These are phyloP conservation scores for Pichia sp. DNA, from an alignment of 1,139 yeast genomes.

Conservation along the genomic window DNA sequence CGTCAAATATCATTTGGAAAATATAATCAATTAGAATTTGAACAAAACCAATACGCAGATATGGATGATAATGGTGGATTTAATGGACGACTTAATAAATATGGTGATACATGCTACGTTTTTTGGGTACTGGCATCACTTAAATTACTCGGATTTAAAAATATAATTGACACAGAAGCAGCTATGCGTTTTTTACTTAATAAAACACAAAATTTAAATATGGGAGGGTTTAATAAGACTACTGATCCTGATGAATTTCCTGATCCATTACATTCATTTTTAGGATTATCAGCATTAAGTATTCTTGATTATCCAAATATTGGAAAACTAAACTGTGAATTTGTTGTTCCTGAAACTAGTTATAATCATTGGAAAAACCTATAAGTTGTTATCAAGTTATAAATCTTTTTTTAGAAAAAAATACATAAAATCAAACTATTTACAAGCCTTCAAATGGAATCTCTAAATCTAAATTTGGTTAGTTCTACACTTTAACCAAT, in stretches of 20 bases:
- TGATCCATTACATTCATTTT: slow-evolving; percentile 62
- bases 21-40: slow-evolving; percentile 23
- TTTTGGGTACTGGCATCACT: slow-evolving; percentile 81
- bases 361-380: slow-evolving; percentile 16
- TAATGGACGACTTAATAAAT: slow-evolving; percentile 82
- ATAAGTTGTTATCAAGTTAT: not conserved
- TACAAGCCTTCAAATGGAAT: not conserved
- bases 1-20: slow-evolving; percentile 47
- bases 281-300: slow-evolving; percentile 55
- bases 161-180: slow-evolving; percentile 35
- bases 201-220: slow-evolving; percentile 52
- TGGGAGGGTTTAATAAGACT: slow-evolving; percentile 83
- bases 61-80: slow-evolving; percentile 65
- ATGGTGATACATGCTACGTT: slow-evolving; percentile 84
- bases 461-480: too few species aligned
- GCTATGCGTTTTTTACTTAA: slow-evolving; percentile 46
- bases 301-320: slow-evolving; percentile 31
- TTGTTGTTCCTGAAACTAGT: slow-evolving; percentile 28
- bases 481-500: slow-evolving; percentile 48
- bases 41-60: slow-evolving; percentile 36
- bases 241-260: slow-evolving; percentile 44
- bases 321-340: slow-evolving; percentile 21
- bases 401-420: not conserved
- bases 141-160: slow-evolving; percentile 33
- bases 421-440: not conserved